Percentiles rank a stretch among this genome's conserved stretches.
phyloP scores from a whole-genome alignment of 352 stramenopile species.

The Thraustochytrium sp. region DNA sequence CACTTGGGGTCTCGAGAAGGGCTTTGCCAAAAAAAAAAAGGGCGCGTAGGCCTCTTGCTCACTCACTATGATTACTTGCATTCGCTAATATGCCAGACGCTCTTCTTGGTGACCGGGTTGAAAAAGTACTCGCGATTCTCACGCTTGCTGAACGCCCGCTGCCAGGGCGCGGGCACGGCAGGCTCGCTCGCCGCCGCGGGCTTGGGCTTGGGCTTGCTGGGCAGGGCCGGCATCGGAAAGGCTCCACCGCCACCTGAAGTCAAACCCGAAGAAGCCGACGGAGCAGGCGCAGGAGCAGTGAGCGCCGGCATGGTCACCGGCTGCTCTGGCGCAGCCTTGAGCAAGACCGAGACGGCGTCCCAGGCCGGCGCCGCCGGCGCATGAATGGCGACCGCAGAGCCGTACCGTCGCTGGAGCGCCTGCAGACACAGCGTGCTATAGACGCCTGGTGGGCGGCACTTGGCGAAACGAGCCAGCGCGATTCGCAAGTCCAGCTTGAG shows the following conservation, averaged over 20 bases:
- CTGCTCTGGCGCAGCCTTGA: background rate
- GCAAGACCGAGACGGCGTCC: background rate
- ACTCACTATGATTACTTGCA: constrained; percentile 30
- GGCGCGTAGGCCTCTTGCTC: too few species aligned
- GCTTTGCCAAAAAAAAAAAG: too few species aligned
- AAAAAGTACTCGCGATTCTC: constrained; percentile 35
- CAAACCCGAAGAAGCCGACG: background rate
- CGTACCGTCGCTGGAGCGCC: constrained; percentile 26
- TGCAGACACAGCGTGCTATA: constrained; percentile 11
- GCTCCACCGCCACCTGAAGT: too few species aligned
- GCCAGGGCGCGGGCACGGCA: background rate
- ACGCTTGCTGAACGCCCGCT: background rate
- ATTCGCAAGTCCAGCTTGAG: background rate
- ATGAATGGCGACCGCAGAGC: background rate
- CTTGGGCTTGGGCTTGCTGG: background rate
- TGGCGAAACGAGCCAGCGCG: background rate
- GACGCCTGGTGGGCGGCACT: background rate
- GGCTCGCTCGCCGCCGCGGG: background rate
- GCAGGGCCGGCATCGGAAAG: background rate
- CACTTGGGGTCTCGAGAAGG: too few species aligned
- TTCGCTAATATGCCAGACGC: constrained; percentile 20
- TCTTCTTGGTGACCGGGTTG: constrained; percentile 21
- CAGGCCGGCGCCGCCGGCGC: background rate
- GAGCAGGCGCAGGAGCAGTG: background rate
- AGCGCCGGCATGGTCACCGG: background rate